phyloP scores from a whole-genome alignment of 2,329 filamentous ascomycete species.

The Aschersonia sp. region DNA sequence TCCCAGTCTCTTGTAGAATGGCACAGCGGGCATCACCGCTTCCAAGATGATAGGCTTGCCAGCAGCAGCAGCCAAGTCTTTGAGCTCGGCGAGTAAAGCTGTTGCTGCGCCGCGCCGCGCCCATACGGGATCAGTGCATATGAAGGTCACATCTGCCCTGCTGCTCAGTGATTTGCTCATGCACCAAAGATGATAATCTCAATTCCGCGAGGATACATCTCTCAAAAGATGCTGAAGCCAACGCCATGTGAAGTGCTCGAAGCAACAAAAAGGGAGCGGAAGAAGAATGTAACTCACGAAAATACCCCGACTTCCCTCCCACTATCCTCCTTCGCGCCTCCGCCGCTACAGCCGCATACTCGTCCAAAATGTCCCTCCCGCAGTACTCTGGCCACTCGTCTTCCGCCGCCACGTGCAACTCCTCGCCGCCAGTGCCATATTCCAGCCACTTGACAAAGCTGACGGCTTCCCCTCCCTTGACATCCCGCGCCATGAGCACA shows the following conservation, averaged over 20 bases:
- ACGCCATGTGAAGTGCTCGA: too few relatives aligned
- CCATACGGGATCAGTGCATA: slow-evolving; percentile 22
- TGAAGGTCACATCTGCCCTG: slow-evolving; percentile 18
- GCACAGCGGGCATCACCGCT: slow-evolving; percentile 21
- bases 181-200: neutral
- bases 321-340: slow-evolving; percentile 16
- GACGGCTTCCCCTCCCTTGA: slow-evolving; percentile 12
- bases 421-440: slow-evolving; percentile 7
- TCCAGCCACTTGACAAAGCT: slow-evolving; percentile 23
- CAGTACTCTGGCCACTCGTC: slow-evolving; percentile 16
- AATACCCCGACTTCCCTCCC: slow-evolving; percentile 14
- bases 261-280: neutral
- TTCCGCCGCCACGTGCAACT: slow-evolving; percentile 3
- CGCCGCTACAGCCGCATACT: slow-evolving; percentile 16
- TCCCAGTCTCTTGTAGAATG: slow-evolving; percentile 22
- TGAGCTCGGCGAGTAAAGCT: slow-evolving; percentile 16
- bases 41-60: slow-evolving; percentile 21
- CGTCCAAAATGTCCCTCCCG: slow-evolving; percentile 16
- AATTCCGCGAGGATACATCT: too few relatives aligned
- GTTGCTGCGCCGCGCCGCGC: slow-evolving; percentile 20
- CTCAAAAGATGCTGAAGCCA: too few relatives aligned
- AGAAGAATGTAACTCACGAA: slow-evolving; percentile 17
- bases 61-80: slow-evolving; percentile 16
- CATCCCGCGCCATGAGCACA: slow-evolving; percentile 19
- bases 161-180: too few relatives aligned